Evolutionary conservation across 164 flowering plant species (phyloP).

Genomic region (Malania oleifera): DNA sequence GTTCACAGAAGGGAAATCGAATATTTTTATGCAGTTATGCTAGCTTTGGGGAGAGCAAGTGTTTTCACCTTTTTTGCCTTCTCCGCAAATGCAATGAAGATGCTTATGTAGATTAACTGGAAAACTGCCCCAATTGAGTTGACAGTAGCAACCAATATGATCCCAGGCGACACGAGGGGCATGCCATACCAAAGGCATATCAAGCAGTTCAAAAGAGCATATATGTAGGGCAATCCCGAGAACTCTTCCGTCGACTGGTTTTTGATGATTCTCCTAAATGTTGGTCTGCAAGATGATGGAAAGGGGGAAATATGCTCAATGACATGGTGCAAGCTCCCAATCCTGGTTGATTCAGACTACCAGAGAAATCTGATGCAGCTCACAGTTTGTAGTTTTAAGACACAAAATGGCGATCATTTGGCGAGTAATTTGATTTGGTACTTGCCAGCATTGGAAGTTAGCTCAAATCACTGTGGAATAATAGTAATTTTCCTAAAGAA

Average conservation of each 20-base stretch:
- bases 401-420: too few species aligned
- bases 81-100: slow-evolving; percentile 53
- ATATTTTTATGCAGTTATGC: too few species aligned
- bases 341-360: neutral
- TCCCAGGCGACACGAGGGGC: slow-evolving; percentile 48
- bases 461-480: too few species aligned
- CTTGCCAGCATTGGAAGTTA: too few species aligned
- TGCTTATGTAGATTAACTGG: slow-evolving; percentile 45
- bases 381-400: too few species aligned
- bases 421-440: too few species aligned
- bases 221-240: slow-evolving; percentile 51
- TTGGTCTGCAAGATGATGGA: neutral
- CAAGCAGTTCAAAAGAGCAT: slow-evolving; percentile 73
- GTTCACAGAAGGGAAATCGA: too few species aligned
- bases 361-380: too few species aligned
- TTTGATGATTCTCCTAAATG: neutral
- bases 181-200: slow-evolving; percentile 71
- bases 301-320: neutral
- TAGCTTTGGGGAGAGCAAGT: too few species aligned
- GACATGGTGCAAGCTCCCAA: neutral
- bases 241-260: slow-evolving; percentile 5
- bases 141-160: slow-evolving; percentile 60
- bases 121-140: slow-evolving; percentile 69
- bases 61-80: slow-evolving; percentile 48
- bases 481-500: too few species aligned